phyloP scores from a whole-genome alignment of 2,329 filamentous ascomycete species.

The Talaromyces piceae region DNA sequence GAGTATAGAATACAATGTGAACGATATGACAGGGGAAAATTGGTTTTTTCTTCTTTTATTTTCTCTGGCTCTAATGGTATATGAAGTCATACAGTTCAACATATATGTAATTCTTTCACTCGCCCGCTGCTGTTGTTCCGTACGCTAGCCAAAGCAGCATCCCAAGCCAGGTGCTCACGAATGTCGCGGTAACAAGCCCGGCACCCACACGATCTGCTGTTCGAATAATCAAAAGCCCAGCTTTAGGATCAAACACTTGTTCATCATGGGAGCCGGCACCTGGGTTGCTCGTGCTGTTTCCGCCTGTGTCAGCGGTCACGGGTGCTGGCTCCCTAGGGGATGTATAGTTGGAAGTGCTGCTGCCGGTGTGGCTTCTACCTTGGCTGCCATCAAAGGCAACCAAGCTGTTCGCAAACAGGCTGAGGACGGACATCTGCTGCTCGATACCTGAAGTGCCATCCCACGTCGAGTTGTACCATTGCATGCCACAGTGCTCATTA shows the following conservation, averaged over 20 bases:
- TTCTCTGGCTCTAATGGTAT: too few species aligned
- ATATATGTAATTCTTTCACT: background rate
- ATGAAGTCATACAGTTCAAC: too few species aligned
- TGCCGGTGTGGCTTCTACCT: conserved; percentile 7
- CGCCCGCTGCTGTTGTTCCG: too few species aligned
- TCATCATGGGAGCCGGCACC: conserved; percentile 24
- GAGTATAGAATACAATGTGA: too few species aligned
- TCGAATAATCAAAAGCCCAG: background rate
- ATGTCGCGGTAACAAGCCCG: conserved; percentile 10
- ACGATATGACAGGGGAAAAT: too few species aligned
- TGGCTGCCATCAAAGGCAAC: conserved; percentile 14
- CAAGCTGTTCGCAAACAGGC: conserved; percentile 25
- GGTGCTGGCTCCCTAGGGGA: conserved; percentile 22
- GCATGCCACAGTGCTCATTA: conserved; percentile 48
- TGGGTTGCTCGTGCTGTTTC: conserved; percentile 47
- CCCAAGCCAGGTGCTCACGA: conserved; percentile 6
- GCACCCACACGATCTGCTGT: conserved; percentile 9
- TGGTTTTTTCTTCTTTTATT: too few species aligned
- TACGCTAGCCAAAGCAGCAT: conserved; percentile 9
- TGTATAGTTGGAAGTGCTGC: conserved; percentile 1
- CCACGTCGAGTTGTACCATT: conserved; percentile 32
- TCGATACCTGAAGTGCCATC: conserved; percentile 31
- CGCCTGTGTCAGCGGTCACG: conserved; percentile 46
- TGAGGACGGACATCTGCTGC: conserved; percentile 34
- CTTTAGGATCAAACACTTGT: background rate